These are phyloP conservation scores for Penicillium concentricum DNA, from an alignment of 2,329 filamentous ascomycete species.

Conservation along the genomic window DNA sequence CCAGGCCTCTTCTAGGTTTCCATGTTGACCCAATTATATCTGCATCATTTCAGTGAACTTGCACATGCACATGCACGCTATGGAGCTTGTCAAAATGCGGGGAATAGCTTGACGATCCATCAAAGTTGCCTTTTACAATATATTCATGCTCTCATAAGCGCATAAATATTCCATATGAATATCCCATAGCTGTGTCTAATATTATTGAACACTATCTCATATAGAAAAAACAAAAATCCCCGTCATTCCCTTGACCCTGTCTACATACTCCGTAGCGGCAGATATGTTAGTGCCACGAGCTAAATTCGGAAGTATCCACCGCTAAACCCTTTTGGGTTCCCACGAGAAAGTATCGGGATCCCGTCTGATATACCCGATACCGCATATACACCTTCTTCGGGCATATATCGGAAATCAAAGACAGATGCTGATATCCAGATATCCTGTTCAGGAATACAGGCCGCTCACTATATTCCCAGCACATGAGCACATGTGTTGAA, in stretches of 20 bases:
- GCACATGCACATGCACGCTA: background rate
- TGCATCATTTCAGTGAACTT: background rate
- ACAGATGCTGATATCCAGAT: background rate
- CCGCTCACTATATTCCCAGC: background rate
- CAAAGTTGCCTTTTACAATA: background rate
- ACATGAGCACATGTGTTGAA: background rate
- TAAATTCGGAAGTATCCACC: constrained; percentile 17
- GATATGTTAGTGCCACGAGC: constrained; percentile 19
- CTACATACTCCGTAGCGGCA: background rate
- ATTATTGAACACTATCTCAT: background rate
- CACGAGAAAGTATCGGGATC: constrained; percentile 23
- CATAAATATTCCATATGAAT: background rate
- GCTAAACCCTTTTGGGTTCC: constrained; percentile 8
- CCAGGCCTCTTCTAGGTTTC: background rate
- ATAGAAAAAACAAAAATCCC: too few relatives aligned
- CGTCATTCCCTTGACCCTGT: background rate
- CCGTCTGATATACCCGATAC: background rate
- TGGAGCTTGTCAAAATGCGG: constrained; percentile 14
- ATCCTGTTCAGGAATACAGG: background rate
- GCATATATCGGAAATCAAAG: background rate
- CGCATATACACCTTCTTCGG: background rate
- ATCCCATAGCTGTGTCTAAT: background rate
- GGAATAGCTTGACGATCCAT: constrained; percentile 2
- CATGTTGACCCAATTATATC: constrained; percentile 11
- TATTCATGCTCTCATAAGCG: too few relatives aligned